phyloP scores from a whole-genome alignment of 257 asterid genomes.

The Solanum virginianum region DNA sequence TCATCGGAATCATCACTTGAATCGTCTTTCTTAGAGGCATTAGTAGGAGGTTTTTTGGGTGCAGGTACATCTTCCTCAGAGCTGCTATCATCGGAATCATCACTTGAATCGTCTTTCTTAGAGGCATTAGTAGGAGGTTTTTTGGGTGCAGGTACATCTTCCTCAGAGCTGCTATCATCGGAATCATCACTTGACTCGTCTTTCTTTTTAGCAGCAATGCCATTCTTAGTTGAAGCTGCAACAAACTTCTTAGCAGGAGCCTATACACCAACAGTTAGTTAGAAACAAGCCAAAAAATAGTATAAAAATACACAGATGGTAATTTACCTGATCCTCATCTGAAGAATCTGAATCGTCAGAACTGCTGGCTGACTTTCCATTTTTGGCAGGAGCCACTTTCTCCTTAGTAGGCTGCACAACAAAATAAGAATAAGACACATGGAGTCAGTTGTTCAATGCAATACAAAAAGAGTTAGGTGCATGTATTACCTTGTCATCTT shows the following conservation, averaged over 20 bases:
- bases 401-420: not conserved
- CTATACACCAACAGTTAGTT: not conserved
- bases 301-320: not conserved
- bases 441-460: not conserved
- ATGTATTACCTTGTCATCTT: constrained; percentile 18
- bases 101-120: constrained; percentile 12
- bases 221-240: constrained; percentile 5
- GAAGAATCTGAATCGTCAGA: constrained; percentile 2
- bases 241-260: not conserved
- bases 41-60: constrained; percentile 12
- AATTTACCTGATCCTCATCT: not conserved
- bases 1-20: constrained; percentile 27
- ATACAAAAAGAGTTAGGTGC: not conserved
- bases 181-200: constrained; percentile 15
- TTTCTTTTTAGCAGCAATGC: not conserved
- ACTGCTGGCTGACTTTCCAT: constrained; percentile 2
- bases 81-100: constrained; percentile 25
- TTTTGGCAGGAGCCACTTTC: not conserved
- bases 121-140: constrained; percentile 4
- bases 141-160: constrained; percentile 19
- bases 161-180: constrained; percentile 20
- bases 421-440: not conserved
- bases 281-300: not conserved
- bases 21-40: constrained; percentile 8
- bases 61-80: constrained; percentile 20